A percentile compares a stretch with the other conserved stretches of the same genome.
Conservation (phyloP, 345 rosid genomes). For the Laguncularia racemosa region DNA sequence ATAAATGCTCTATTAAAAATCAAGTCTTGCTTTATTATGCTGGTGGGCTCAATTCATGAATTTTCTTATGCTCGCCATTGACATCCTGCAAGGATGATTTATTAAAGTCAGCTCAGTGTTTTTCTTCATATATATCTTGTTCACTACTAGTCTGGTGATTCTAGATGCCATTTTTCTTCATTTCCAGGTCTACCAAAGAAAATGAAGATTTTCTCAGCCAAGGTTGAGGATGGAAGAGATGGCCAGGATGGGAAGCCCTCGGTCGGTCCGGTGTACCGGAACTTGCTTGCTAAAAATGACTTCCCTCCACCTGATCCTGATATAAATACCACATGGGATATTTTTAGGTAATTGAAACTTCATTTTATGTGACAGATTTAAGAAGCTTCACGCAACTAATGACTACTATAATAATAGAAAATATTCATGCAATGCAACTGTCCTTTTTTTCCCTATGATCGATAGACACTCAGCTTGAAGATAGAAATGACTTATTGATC, state of each 20-base stretch:
- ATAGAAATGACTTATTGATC: neutral
- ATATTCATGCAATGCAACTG: too few relatives aligned
- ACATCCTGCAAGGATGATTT: too few relatives aligned
- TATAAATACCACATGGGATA: constrained; percentile 66
- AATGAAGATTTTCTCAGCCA: constrained; percentile 62
- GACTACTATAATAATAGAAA: too few relatives aligned
- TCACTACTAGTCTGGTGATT: too few relatives aligned
- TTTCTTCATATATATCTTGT: neutral
- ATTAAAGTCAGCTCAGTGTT: neutral
- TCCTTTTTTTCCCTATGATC: neutral
- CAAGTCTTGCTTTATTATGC: neutral
- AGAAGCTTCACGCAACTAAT: too few relatives aligned
- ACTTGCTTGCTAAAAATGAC: constrained; percentile 46
- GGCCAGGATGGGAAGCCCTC: constrained; percentile 72
- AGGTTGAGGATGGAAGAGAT: constrained; percentile 72
- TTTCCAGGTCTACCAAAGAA: neutral
- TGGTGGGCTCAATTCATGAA: constrained; percentile 1
- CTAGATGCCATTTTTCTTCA: neutral
- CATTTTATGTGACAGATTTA: neutral
- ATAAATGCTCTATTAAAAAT: neutral
- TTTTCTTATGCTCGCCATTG: neutral
- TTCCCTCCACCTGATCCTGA: constrained; percentile 53
- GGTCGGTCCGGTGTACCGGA: constrained; percentile 81
- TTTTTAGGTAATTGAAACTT: constrained; percentile 49
- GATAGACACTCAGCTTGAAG: neutral